Conservation (phyloP, 1,284 basidiomycete species). For the Cutaneotrichosporon cavernicola region DNA sequence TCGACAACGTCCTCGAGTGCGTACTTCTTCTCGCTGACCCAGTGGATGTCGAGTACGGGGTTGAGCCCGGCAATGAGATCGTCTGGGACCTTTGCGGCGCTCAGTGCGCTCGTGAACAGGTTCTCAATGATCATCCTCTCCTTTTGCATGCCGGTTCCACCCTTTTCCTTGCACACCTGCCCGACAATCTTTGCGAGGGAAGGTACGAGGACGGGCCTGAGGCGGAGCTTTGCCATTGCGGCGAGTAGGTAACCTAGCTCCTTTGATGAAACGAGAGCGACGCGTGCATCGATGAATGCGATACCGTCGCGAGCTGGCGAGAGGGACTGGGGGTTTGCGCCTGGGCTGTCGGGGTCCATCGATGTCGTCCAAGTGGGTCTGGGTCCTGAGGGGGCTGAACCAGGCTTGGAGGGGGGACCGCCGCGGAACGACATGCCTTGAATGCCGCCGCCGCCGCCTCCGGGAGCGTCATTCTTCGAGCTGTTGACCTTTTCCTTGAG, state of each 20-base stretch:
- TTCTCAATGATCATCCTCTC: constrained; percentile 21
- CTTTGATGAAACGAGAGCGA: constrained; percentile 14
- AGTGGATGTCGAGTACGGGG: constrained; percentile 23
- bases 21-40: constrained; percentile 25
- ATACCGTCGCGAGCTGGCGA: constrained; percentile 18
- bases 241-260: constrained; percentile 25
- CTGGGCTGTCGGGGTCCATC: constrained; percentile 18
- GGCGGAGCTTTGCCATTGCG: constrained; percentile 17
- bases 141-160: constrained; percentile 16
- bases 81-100: constrained; percentile 15
- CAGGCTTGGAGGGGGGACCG: constrained; percentile 7
- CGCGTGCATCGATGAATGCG: constrained; percentile 24
- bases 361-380: constrained; percentile 23
- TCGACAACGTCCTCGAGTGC: constrained; percentile 23
- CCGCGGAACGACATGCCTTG: constrained; percentile 22
- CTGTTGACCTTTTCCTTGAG: constrained; percentile 18
- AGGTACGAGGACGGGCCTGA: constrained; percentile 27
- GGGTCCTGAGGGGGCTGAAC: background rate
- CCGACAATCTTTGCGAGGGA: constrained; percentile 24
- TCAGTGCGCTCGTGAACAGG: constrained; percentile 19
- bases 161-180: constrained; percentile 19
- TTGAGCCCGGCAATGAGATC: constrained; percentile 20
- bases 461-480: background rate
- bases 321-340: constrained; percentile 3
- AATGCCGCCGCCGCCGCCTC: background rate